Conservation (phyloP, 257 asterid species). For the Ajuga chamaepitys region DNA sequence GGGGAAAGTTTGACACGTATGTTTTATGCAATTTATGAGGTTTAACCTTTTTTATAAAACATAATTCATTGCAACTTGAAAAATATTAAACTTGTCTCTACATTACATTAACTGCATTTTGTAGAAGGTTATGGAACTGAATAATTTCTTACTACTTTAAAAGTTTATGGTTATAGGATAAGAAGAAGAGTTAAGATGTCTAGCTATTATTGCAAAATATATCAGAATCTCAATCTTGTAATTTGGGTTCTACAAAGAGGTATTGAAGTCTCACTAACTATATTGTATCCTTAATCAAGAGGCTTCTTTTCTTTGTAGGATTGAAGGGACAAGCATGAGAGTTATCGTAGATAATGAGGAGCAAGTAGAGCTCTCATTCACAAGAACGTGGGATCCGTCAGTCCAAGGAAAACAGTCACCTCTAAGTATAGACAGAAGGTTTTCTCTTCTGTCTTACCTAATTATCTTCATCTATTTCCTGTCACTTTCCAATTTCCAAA, state of each 20-base stretch:
- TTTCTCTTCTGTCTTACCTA: background rate
- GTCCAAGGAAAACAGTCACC: constrained; percentile 59
- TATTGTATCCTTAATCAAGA: background rate
- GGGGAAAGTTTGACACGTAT: constrained; percentile 56
- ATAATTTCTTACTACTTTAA: background rate
- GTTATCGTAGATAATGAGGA: constrained; percentile 57
- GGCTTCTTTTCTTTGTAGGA: constrained; percentile 30
- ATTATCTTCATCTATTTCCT: background rate
- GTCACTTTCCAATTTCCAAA: background rate
- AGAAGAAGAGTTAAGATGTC: background rate
- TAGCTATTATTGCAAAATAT: background rate
- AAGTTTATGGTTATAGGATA: background rate
- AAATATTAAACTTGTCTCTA: background rate
- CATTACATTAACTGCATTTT: background rate
- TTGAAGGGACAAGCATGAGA: constrained; percentile 52
- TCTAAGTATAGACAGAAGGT: constrained; percentile 66
- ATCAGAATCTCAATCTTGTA: background rate
- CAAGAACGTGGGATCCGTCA: constrained; percentile 74
- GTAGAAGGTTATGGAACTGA: background rate
- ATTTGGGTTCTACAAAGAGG: background rate
- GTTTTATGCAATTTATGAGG: too few species aligned
- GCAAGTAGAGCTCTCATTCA: constrained; percentile 70
- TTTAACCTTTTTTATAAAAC: background rate
- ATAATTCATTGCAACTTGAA: background rate
- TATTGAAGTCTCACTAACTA: background rate